Evolutionary conservation across 805 yeast genomes (phyloP), one percentile per base, ranked within the genome.

Genomic region (Saccharomycopsis fibuligera): DNA sequence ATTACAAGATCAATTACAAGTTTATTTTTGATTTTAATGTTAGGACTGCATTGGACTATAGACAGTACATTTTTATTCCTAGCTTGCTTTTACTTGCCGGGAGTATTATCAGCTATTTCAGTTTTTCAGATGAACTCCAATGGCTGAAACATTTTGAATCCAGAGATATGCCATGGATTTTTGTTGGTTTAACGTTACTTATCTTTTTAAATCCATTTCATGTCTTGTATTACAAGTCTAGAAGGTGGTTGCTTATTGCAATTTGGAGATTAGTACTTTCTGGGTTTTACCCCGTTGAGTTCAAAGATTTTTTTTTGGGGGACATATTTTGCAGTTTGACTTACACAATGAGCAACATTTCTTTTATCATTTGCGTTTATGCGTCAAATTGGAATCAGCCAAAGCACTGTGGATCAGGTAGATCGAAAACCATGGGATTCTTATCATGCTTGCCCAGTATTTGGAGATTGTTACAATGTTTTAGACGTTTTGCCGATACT

Each of bases 201-300:
- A 56, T 79, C 0, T 61, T 86, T 16, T 61, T 83, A 17, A 69
- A 81, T 64, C 96, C 96, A 0, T 69, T 81, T 8, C 70, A 73
- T 44, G 68, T 75, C 2, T 64, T 80, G 37, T 81, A 70, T 57
- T 71, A 75, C 33, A 65, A 76, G n/a, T 74, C 95, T 8, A 73
- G 97, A 56, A 72, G 72, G 50, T 93, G 97, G 97, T 58, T 91
- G 2, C 68, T 83, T 17, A 66, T 81, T 12, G 81, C 95, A 0
- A 48, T 81, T 1, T 76, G 90, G 73, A 72, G 99, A 59, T 67
- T 93, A 43, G 29, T 83, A 0, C 69, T 86, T 8, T 84, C 96
- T 1, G 98, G 98, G 0, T 70, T 89, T 37, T 93, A 83, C 59
- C 96, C 98, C 0, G 97, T 93, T 47, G 98, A 91, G 66, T 93